Percentiles rank a stretch among this genome's conserved stretches.
Conservation (phyloP, 2,329 filamentous ascomycete genomes). For the Furcasterigmium sp. region DNA sequence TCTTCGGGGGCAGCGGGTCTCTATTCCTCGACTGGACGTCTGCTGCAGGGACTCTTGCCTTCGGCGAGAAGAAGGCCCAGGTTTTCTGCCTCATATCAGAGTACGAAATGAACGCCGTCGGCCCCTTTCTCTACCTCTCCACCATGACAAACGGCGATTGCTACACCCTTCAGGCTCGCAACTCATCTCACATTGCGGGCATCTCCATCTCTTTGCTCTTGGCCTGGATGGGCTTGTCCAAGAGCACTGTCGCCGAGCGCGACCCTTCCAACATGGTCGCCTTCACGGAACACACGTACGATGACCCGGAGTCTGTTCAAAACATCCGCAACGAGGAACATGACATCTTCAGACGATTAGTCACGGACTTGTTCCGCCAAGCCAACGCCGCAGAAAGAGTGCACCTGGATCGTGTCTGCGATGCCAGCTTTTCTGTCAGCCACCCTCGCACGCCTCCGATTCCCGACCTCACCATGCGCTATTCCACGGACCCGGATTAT, state of each 20-base stretch:
- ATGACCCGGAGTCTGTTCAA: background rate
- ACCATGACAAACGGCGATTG: conserved; percentile 34
- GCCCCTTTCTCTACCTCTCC: conserved; percentile 35
- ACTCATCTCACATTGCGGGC: conserved; percentile 25
- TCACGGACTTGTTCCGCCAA: too few species aligned
- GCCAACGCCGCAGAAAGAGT: too few species aligned
- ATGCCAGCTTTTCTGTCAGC: too few species aligned
- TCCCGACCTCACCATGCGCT: conserved; percentile 33
- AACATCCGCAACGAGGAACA: background rate
- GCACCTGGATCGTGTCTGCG: too few species aligned
- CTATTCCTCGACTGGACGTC: conserved; percentile 40
- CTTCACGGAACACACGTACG: conserved; percentile 1
- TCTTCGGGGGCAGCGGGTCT: conserved; percentile 19
- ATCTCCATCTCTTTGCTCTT: conserved; percentile 35
- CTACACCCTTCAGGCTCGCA: conserved; percentile 21
- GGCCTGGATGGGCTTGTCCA: conserved; percentile 35
- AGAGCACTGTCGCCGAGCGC: conserved; percentile 9
- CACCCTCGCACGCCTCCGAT: conserved; percentile 14
- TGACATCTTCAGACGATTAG: background rate
- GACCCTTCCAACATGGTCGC: background rate
- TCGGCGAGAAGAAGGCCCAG: conserved; percentile 31
- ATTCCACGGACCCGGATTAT: conserved; percentile 30
- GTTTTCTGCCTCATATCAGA: conserved; percentile 36
- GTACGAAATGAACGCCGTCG: conserved; percentile 12
- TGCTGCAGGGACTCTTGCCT: conserved; percentile 24